Conservation (phyloP, 345 rosid genomes). For the Isatis tinctoria region DNA sequence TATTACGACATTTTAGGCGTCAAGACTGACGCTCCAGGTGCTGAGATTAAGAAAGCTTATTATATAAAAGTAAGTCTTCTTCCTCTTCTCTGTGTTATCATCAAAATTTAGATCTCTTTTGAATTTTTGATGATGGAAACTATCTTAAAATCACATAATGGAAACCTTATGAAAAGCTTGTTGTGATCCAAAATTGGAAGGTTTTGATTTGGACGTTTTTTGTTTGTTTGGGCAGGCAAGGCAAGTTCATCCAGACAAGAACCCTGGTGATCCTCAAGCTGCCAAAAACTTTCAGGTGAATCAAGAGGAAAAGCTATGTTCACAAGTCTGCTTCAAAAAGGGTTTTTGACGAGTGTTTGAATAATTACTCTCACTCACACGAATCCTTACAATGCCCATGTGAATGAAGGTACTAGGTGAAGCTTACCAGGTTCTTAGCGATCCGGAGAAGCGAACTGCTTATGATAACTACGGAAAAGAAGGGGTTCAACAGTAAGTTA, state of each 20-base stretch:
- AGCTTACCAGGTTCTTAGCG: conserved; percentile 91
- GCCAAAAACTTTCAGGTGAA: conserved; percentile 87
- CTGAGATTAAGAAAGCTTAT: conserved; percentile 92
- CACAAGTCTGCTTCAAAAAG: background rate
- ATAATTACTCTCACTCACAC: background rate
- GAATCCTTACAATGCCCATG: conserved; percentile 4
- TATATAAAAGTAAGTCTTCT: conserved; percentile 57
- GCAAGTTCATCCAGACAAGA: conserved; percentile 94
- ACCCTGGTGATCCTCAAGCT: conserved; percentile 84
- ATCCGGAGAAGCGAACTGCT: conserved; percentile 80
- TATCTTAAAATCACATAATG: too few species aligned
- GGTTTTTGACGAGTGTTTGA: background rate
- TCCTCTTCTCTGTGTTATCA: background rate
- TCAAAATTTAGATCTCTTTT: background rate
- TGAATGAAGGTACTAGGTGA: conserved; percentile 74
- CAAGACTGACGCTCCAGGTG: conserved; percentile 55
- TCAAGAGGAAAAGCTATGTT: background rate
- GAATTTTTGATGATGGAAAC: background rate
- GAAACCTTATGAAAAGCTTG: too few species aligned
- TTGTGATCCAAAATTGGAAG: background rate
- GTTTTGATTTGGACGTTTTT: background rate
- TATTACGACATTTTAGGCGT: conserved; percentile 80
- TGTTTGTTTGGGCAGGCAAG: conserved; percentile 53
- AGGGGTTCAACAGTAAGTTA: conserved; percentile 70
- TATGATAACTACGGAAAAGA: conserved; percentile 86